Evolutionary conservation across 495 filamentous ascomycete genomes (phyloP), one percentile per base, ranked within the genome.

Genomic region (Beverwykella pulmonaria): DNA sequence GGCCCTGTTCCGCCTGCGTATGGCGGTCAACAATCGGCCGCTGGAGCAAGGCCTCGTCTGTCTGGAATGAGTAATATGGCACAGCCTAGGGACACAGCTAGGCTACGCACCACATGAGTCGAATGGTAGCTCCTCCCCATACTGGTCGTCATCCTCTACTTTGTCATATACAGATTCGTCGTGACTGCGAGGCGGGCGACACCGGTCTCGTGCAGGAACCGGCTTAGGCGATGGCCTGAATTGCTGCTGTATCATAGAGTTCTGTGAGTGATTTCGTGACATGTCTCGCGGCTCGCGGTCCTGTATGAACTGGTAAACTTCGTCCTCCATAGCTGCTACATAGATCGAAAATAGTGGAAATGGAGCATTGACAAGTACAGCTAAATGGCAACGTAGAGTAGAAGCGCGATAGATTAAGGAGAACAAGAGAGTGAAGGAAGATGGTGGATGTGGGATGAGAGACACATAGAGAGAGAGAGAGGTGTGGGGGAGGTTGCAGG

Each of bases 61-160:
- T 26, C 23, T 14, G 2, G 36, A 17, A 52, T 71, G 17, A 72
- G 61, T 54, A 2, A 52, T 23, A 19, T 8, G 32, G 15, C 60
- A 20, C 26, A 5, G 23, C 47, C 6, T 26, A 10, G 3, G 25
- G 19, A 7, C 17, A 32, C 8, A 27, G 19, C 15, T 36, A 20
- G 29, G 12, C 20, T 14, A 58, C 63, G 12, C 62, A 86, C 84
- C 83, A 73, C 84, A 84, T 2, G 76, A 79, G 78, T 85, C 82
- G 58, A 59, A 71, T n/a, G 54, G 53, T 55, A 75, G 26, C 3
- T 71, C 67, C 26, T 75, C 65, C 50, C 75, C 71, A 36, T 66
- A 55, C 29, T 23, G 19, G 14, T 73, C 67, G 63, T 77, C 73
- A 72, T 72, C 36, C 19, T 70, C 49, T 59, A 71, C 22, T 68